Evolutionary conservation across 2,329 filamentous ascomycete species (phyloP).

Genomic region (Pseudogymnoascus sp.): DNA sequence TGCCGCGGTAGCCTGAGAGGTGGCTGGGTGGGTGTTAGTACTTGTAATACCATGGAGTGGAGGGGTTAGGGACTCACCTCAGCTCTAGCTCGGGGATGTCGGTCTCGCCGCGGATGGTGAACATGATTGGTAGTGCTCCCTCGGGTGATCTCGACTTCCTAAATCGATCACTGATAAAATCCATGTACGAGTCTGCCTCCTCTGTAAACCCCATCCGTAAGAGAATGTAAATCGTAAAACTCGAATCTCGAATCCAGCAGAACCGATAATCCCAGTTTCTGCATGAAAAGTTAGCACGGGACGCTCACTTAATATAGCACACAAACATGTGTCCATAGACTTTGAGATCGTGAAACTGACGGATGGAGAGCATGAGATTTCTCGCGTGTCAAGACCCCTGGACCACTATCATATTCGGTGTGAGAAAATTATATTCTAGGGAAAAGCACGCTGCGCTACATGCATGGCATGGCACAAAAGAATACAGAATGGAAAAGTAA

Average conservation of each 20-base stretch:
- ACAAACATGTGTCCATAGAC: background rate
- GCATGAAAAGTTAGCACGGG: background rate
- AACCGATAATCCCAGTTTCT: constrained; percentile 68
- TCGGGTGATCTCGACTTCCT: constrained; percentile 51
- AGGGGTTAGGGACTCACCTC: constrained; percentile 21
- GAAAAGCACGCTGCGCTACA: background rate
- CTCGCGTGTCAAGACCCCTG: background rate
- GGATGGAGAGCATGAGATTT: background rate
- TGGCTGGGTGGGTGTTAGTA: constrained; percentile 36
- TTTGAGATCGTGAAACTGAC: background rate
- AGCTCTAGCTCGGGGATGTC: constrained; percentile 66
- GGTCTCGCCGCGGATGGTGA: constrained; percentile 67
- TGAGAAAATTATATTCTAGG: background rate
- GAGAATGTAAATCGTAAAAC: constrained; percentile 71
- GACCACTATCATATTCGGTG: background rate
- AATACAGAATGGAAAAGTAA: background rate
- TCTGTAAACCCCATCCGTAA: constrained; percentile 67
- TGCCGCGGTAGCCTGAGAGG: constrained; percentile 65
- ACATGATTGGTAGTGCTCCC: constrained; percentile 70
- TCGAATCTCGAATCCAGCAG: constrained; percentile 70
- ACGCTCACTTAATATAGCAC: background rate
- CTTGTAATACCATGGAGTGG: background rate
- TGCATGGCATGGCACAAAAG: background rate
- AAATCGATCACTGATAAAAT: constrained; percentile 68
- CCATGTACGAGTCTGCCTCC: constrained; percentile 72